These are phyloP conservation scores for Pseudogymnoascus sp. DNA, from an alignment of 2,329 filamentous ascomycete species.

Conservation along the genomic window DNA sequence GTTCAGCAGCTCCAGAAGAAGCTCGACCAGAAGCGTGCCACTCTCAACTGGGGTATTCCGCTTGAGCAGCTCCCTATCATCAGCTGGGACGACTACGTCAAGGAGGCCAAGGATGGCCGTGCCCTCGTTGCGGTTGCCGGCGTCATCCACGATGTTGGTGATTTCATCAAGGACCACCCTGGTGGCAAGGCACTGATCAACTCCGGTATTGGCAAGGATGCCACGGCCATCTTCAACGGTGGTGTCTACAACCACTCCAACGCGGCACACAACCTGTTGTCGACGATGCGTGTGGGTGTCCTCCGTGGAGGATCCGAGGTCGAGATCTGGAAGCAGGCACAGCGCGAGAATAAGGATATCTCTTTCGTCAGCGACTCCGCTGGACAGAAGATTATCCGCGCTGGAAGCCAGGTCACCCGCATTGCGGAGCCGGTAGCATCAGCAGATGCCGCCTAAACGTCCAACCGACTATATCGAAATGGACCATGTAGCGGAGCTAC, in stretches of 20 bases:
- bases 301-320: slow-evolving; percentile 82
- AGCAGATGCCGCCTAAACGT: slow-evolving; percentile 66
- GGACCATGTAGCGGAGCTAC: background rate
- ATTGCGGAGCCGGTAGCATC: slow-evolving; percentile 70
- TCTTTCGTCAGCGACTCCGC: slow-evolving; percentile 71
- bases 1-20: slow-evolving; percentile 89
- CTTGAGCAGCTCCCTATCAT: slow-evolving; percentile 80
- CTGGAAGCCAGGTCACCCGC: slow-evolving; percentile 79
- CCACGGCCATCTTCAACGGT: slow-evolving; percentile 85
- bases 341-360: slow-evolving; percentile 76
- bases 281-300: slow-evolving; percentile 81
- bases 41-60: slow-evolving; percentile 78
- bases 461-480: background rate
- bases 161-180: slow-evolving; percentile 85
- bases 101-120: slow-evolving; percentile 69
- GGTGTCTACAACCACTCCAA: slow-evolving; percentile 87
- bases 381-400: slow-evolving; percentile 76
- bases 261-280: slow-evolving; percentile 80
- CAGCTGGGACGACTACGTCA: slow-evolving; percentile 79
- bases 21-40: slow-evolving; percentile 76
- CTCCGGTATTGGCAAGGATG: slow-evolving; percentile 77
- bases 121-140: slow-evolving; percentile 71
- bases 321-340: slow-evolving; percentile 85
- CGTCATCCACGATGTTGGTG: slow-evolving; percentile 75
- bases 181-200: slow-evolving; percentile 82